phyloP scores from a whole-genome alignment of 352 stramenopile genomes.

The Elongisporangium undulatum region DNA sequence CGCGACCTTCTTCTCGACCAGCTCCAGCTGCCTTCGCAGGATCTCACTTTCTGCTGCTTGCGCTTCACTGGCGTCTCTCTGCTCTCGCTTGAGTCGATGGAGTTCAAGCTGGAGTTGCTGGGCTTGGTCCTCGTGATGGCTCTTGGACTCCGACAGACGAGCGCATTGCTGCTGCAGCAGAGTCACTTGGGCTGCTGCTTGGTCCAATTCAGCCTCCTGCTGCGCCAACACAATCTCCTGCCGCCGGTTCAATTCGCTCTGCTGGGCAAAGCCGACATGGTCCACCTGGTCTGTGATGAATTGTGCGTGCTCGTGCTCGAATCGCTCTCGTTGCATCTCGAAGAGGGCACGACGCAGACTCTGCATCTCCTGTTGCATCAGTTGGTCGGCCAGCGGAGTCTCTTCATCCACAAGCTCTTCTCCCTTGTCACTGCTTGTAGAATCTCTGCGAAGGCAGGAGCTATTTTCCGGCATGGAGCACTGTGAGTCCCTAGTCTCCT shows the following conservation, averaged over 20 bases:
- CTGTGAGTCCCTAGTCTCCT: not conserved
- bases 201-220: conserved; percentile 24
- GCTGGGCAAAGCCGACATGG: conserved; percentile 11
- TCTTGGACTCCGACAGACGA: not conserved
- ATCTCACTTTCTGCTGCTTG: conserved; percentile 56
- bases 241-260: conserved; percentile 12
- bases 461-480: not conserved
- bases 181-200: conserved; percentile 1
- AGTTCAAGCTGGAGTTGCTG: conserved; percentile 13
- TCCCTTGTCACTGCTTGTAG: not conserved
- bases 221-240: conserved; percentile 28
- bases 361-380: conserved; percentile 51
- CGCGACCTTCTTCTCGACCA: conserved; percentile 17
- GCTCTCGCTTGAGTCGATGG: conserved; percentile 10
- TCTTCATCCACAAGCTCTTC: not conserved
- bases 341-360: conserved; percentile 32
- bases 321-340: conserved; percentile 30
- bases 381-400: conserved; percentile 16
- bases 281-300: conserved; percentile 13
- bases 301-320: conserved; percentile 25
- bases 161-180: not conserved
- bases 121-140: not conserved
- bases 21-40: conserved; percentile 31
- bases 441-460: not conserved
- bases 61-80: conserved; percentile 13